phyloP scores from a whole-genome alignment of 805 yeast genomes.

The Starmerella stellata region DNA sequence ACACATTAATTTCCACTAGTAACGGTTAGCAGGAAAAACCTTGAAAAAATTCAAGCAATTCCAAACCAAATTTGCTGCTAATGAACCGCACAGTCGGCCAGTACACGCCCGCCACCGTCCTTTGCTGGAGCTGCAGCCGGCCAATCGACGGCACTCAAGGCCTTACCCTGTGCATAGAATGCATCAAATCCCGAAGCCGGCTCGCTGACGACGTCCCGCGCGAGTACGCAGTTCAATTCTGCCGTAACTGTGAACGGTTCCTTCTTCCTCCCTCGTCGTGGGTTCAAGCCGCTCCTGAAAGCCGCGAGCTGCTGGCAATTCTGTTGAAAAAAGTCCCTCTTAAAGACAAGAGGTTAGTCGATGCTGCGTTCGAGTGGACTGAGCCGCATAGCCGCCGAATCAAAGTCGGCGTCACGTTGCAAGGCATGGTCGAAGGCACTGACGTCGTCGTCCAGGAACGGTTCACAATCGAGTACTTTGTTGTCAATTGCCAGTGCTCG shows the following conservation, averaged over 20 bases:
- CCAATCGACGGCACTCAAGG: slow-evolving; percentile 93
- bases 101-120: slow-evolving; percentile 49
- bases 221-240: slow-evolving; percentile 69
- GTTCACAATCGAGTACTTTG: slow-evolving; percentile 85
- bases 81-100: slow-evolving; percentile 10
- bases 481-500: slow-evolving; percentile 87
- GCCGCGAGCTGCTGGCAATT: slow-evolving; percentile 78
- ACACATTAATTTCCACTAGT: too few relatives aligned
- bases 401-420: slow-evolving; percentile 71
- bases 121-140: slow-evolving; percentile 96
- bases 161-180: slow-evolving; percentile 89
- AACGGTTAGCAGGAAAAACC: too few relatives aligned
- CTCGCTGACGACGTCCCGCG: slow-evolving; percentile 88
- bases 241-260: slow-evolving; percentile 93
- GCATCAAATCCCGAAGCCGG: slow-evolving; percentile 84
- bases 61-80: too few relatives aligned
- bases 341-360: slow-evolving; percentile 61
- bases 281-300: slow-evolving; percentile 79
- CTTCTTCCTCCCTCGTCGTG: slow-evolving; percentile 89
- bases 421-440: slow-evolving; percentile 68
- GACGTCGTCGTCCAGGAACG: slow-evolving; percentile 73
- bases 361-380: slow-evolving; percentile 91
- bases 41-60: too few relatives aligned
- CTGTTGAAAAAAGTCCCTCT: slow-evolving; percentile 73
- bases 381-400: slow-evolving; percentile 95